phyloP scores from a whole-genome alignment of 2,329 filamentous ascomycete species.

The Aspergillus alliaceus region DNA sequence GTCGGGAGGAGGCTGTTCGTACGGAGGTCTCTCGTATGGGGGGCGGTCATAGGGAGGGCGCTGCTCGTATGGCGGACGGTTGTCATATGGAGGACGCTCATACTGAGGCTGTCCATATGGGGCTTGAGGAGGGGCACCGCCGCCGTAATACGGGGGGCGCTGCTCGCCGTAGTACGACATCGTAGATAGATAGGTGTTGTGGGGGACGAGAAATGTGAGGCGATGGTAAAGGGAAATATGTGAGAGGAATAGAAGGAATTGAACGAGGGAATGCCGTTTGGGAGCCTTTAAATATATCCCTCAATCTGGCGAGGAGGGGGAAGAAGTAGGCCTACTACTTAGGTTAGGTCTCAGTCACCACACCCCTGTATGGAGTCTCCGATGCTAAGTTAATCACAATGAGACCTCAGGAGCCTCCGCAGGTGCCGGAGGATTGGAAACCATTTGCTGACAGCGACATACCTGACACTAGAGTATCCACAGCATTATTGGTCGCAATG shows the following conservation, averaged over 20 bases:
- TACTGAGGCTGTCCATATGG: constrained; percentile 12
- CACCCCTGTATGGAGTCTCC: background rate
- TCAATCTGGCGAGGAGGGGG: background rate
- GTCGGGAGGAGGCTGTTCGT: constrained; percentile 1
- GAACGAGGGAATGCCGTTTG: background rate
- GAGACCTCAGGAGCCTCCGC: background rate
- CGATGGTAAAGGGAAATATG: background rate
- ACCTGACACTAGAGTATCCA: constrained; percentile 1
- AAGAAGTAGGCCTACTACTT: background rate
- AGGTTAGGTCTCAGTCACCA: background rate
- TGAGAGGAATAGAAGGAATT: background rate
- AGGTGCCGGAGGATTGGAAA: background rate
- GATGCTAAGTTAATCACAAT: background rate
- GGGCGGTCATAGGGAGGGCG: constrained; percentile 3
- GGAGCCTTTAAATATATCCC: constrained; percentile 1
- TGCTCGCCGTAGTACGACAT: constrained; percentile 5
- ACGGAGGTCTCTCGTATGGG: constrained; percentile 20
- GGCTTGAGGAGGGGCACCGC: background rate
- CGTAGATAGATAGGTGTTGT: background rate
- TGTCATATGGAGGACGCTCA: constrained; percentile 4
- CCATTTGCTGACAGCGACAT: constrained; percentile 1
- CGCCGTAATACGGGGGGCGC: constrained; percentile 1
- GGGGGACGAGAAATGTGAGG: background rate
- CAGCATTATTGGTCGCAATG: constrained; percentile 8
- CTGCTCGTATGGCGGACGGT: constrained; percentile 14